Evolutionary conservation across 441 rosid species (phyloP).

Genomic region (Gossypium lobatum): DNA sequence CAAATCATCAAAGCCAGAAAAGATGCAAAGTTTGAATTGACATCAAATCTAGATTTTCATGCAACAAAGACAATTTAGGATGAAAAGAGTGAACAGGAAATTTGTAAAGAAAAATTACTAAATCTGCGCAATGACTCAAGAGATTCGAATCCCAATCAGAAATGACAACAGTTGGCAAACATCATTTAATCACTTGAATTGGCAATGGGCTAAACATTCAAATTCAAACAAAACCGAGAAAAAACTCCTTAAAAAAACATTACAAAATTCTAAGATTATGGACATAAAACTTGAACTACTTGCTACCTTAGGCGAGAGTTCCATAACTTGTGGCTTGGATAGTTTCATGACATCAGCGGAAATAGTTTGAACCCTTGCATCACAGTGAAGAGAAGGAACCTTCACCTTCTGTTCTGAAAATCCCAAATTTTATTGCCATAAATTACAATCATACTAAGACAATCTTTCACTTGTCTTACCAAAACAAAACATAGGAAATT

Average conservation of each 20-base stretch:
- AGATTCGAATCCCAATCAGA: background rate
- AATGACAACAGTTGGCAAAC: background rate
- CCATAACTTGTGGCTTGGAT: conserved; percentile 45
- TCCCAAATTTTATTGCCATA: conserved; percentile 22
- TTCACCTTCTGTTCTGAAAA: conserved; percentile 88
- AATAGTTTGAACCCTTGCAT: conserved; percentile 71
- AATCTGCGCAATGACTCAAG: background rate
- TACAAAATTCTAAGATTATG: background rate
- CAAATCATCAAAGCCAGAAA: background rate
- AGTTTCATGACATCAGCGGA: conserved; percentile 73
- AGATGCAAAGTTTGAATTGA: background rate
- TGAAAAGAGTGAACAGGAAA: background rate
- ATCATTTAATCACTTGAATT: background rate
- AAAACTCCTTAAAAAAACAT: background rate
- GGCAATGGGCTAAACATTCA: background rate
- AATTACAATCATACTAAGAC: conserved; percentile 13
- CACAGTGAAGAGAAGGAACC: conserved; percentile 79
- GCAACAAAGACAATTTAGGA: background rate
- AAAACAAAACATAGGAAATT: background rate
- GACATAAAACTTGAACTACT: background rate
- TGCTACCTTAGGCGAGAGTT: conserved; percentile 68
- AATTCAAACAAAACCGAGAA: background rate
- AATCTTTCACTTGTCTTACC: background rate
- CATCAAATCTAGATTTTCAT: background rate
- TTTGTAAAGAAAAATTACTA: background rate